Conservation (phyloP, 2,329 filamentous ascomycete species). For the Colletotrichum camelliae region DNA sequence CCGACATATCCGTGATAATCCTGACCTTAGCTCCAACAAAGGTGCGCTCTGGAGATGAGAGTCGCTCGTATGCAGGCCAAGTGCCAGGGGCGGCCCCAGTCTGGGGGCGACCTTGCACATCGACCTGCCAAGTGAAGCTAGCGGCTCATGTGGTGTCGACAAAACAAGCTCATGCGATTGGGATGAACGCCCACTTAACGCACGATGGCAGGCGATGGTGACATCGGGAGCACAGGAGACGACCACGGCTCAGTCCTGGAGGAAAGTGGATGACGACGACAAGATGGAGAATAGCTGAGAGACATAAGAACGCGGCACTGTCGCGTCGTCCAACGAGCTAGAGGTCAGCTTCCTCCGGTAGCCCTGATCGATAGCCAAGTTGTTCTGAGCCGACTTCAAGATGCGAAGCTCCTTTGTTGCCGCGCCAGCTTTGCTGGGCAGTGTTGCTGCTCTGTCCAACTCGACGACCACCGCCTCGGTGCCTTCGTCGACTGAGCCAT, state of each 20-base stretch:
- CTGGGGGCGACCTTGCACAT: neutral
- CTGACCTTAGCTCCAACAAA: neutral
- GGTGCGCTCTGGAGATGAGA: neutral
- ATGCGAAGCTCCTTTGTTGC: constrained; percentile 2
- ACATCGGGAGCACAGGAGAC: neutral
- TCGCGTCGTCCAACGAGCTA: neutral
- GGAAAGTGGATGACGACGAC: neutral
- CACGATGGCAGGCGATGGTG: neutral
- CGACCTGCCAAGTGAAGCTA: constrained; percentile 17
- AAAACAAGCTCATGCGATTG: neutral
- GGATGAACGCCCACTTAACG: neutral
- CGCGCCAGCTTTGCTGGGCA: neutral
- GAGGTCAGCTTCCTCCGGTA: neutral
- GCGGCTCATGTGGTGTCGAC: neutral
- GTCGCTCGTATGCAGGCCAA: neutral
- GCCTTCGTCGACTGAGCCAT: neutral
- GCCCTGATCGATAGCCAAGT: neutral
- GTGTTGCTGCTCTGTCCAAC: neutral
- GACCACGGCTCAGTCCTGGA: neutral
- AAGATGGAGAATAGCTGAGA: neutral
- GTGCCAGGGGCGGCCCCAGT: neutral
- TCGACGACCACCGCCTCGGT: neutral
- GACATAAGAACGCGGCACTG: neutral
- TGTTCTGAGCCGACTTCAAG: neutral
- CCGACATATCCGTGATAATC: neutral